Evolutionary conservation across 2,329 filamentous ascomycete genomes (phyloP).

Genomic region (Fusarium compactum): DNA sequence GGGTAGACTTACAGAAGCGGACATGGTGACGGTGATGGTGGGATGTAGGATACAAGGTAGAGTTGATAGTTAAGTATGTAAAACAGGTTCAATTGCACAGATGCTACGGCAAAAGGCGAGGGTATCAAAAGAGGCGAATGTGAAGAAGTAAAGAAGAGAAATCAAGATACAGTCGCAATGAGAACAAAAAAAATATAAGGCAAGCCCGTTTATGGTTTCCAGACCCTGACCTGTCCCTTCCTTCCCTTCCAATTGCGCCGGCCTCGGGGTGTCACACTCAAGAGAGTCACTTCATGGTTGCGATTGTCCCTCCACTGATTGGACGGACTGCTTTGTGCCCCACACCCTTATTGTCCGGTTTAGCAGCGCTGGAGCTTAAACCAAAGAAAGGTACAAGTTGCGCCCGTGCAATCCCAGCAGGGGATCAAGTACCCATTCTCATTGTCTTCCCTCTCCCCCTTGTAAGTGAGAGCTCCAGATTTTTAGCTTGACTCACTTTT

Average conservation of each 20-base stretch:
- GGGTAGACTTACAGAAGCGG: conserved; percentile 44
- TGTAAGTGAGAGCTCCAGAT: conserved; percentile 5
- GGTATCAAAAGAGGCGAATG: conserved; percentile 1
- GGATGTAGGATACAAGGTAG: conserved; percentile 22
- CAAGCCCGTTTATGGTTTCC: conserved; percentile 8
- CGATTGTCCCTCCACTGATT: conserved; percentile 43
- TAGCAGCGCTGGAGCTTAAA: conserved; percentile 10
- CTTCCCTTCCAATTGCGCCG: conserved; percentile 41
- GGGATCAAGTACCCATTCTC: conserved; percentile 25
- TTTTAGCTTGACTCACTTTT: conserved; percentile 31
- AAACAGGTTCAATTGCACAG: conserved; percentile 12
- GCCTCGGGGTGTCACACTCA: conserved; percentile 45
- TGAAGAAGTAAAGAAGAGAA: conserved; percentile 10
- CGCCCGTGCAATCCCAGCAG: conserved; percentile 9
- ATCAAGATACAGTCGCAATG: not conserved
- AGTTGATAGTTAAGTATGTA: not conserved
- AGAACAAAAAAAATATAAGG: conserved; percentile 11
- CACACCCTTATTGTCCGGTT: conserved; percentile 32
- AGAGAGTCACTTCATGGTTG: conserved; percentile 41
- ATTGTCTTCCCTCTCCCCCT: not conserved
- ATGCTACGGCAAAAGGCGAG: not conserved
- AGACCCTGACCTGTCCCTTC: conserved; percentile 38
- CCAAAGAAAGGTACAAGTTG: conserved; percentile 14
- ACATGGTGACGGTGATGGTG: conserved; percentile 42
- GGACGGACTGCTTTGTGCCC: conserved; percentile 19